phyloP scores from a whole-genome alignment of 805 yeast species.

The Blastobotrys parvus region DNA sequence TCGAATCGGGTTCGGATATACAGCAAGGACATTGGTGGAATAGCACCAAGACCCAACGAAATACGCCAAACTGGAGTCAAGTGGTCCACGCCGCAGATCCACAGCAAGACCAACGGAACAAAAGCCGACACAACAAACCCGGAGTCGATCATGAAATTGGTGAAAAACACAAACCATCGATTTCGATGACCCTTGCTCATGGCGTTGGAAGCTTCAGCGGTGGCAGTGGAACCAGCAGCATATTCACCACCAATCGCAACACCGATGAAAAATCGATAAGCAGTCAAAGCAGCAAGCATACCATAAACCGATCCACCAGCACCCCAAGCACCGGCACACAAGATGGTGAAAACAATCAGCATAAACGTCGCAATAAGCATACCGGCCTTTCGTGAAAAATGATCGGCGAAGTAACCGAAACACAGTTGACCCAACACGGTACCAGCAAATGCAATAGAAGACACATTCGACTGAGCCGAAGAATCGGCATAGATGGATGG shows the following conservation, averaged over 20 bases:
- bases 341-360: constrained; percentile 67
- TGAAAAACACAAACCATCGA: constrained; percentile 83
- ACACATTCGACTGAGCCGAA: constrained; percentile 65
- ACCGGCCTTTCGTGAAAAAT: constrained; percentile 70
- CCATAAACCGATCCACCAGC: constrained; percentile 59
- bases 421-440: constrained; percentile 77
- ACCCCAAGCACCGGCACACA: constrained; percentile 88
- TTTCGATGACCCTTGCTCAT: constrained; percentile 79
- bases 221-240: constrained; percentile 88
- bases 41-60: constrained; percentile 81
- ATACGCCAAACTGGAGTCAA: constrained; percentile 87
- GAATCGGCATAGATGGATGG: constrained; percentile 55
- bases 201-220: constrained; percentile 80
- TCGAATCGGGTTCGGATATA: constrained; percentile 66
- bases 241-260: constrained; percentile 92
- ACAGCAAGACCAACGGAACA: constrained; percentile 75
- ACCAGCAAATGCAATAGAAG: constrained; percentile 87
- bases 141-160: constrained; percentile 76
- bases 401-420: constrained; percentile 78
- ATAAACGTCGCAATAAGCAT: constrained; percentile 73
- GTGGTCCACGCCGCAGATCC: constrained; percentile 68
- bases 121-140: constrained; percentile 82
- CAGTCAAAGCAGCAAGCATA: constrained; percentile 73
- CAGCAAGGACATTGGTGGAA: constrained; percentile 75
- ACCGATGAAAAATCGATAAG: constrained; percentile 81